These are phyloP conservation scores for Ophiocordyceps australis DNA, from an alignment of 2,329 filamentous ascomycete species.

Conservation along the genomic window DNA sequence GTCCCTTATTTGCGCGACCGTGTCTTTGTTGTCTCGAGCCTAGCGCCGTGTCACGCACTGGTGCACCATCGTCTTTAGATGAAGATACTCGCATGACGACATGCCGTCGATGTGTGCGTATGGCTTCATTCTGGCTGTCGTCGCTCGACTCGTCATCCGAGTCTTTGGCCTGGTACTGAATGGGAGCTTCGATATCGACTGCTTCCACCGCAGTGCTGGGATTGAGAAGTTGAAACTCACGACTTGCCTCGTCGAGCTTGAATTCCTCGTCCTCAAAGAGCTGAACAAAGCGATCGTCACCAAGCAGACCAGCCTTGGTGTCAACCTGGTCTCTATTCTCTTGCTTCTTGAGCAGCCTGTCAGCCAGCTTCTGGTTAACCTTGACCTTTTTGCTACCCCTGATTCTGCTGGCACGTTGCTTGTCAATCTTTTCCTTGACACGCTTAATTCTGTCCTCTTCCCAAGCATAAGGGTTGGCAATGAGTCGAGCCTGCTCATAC, in stretches of 20 bases:
- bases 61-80: conserved; percentile 40
- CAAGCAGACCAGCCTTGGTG: conserved; percentile 47
- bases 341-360: conserved; percentile 51
- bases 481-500: conserved; percentile 86
- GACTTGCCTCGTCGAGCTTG: conserved; percentile 71
- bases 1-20: conserved; percentile 24
- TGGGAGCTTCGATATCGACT: conserved; percentile 14
- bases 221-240: conserved; percentile 78
- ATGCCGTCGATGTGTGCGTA: conserved; percentile 12
- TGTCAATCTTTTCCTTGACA: conserved; percentile 88
- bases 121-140: conserved; percentile 12
- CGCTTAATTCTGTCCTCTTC: conserved; percentile 84
- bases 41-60: conserved; percentile 34
- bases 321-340: conserved; percentile 41
- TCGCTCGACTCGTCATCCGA: conserved; percentile 25
- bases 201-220: conserved; percentile 51
- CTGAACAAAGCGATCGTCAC: conserved; percentile 70
- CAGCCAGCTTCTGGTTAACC: conserved; percentile 71
- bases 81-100: conserved; percentile 52
- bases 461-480: conserved; percentile 85
- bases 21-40: conserved; percentile 35
- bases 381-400: conserved; percentile 93
- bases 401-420: conserved; percentile 89
- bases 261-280: conserved; percentile 92
- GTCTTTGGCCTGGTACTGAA: conserved; percentile 18